Evolutionary conservation across 2,329 filamentous ascomycete species (phyloP), one percentile per base, ranked within the genome.

Genomic region (Claviceps sp.): DNA sequence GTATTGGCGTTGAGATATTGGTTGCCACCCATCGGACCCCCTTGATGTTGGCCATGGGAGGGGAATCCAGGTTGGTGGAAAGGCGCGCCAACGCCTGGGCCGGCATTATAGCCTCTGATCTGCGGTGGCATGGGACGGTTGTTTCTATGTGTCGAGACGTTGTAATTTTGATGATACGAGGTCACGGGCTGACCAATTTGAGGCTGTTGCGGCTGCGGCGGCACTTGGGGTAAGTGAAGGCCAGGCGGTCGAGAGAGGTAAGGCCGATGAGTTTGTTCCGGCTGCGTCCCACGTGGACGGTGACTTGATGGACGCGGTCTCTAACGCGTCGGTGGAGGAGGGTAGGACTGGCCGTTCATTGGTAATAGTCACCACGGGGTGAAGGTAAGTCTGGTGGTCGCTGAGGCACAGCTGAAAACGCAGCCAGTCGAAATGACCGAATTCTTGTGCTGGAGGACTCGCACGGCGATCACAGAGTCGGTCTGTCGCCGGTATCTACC

Each of bases 1-100:
- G 79, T 75, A 65, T 84, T 86, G 54, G 82, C 78, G 60, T 78
- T 82, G 56, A 82, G 79, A 66, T 93, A 94, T 49, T 85, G 81
- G 64, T 87, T 86, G 54, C 77, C 75, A 57, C 78, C 77, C 52
- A 90, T 64, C 46, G 70, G 76, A 40, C 67, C 69, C 49, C 68
- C 70, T 57, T 78, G 77, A 45, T 72, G 70, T 58, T 78, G 75
- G 47, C 62, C 65, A 56, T 76, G 73, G 40, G 72, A 70, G n/a
- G 75, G 70, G 60, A 78, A 80, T 54, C 77, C 76, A 50, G 66
- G 65, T 54, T 70, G 68, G 57, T 72, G 69, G 57, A 71, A 72
- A 30, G 69, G 68, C 57, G 60, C 65, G 54, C 63, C 63, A 52
- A 67, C 65, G 56, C 63, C 61, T 54, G 66, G 66, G 50, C 65